A percentile compares a stretch with the other conserved stretches of the same genome.
phyloP scores from a whole-genome alignment of 1,284 basidiomycete genomes.

The Xanthoconium separans region DNA sequence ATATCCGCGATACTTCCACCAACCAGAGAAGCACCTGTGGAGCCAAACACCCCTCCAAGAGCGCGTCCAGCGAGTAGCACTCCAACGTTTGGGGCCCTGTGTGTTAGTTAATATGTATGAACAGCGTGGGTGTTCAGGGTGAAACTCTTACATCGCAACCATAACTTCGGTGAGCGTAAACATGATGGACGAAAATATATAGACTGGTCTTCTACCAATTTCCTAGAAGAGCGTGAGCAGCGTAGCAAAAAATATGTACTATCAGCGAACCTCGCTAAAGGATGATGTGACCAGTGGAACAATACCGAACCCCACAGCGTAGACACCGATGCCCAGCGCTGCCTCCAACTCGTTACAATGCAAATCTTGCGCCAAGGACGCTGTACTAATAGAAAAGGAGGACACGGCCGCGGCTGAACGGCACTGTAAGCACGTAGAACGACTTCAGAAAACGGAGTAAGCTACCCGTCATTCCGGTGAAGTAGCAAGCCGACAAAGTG shows the following conservation, averaged over 20 bases:
- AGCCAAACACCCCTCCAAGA: conserved; percentile 36
- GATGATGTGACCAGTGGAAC: conserved; percentile 47
- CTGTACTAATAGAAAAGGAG: conserved; percentile 40
- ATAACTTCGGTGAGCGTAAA: conserved; percentile 41
- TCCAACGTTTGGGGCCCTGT: conserved; percentile 30
- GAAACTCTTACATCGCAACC: conserved; percentile 38
- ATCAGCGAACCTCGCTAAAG: conserved; percentile 38
- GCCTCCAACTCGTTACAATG: conserved; percentile 35
- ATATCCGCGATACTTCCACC: conserved; percentile 61
- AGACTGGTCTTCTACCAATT: conserved; percentile 47
- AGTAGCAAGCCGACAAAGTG: conserved; percentile 22
- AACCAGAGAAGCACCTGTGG: conserved; percentile 56
- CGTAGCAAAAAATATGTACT: background rate
- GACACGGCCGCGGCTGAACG: conserved; percentile 33
- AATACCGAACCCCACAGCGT: conserved; percentile 46
- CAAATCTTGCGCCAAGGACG: conserved; percentile 43
- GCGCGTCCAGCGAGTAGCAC: conserved; percentile 22
- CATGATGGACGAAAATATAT: conserved; percentile 39
- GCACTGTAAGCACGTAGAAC: background rate
- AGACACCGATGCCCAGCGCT: conserved; percentile 40
- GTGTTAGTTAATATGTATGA: background rate
- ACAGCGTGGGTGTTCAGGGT: background rate
- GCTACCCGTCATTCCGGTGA: conserved; percentile 18
- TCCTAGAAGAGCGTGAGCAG: conserved; percentile 29
- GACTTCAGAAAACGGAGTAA: background rate